Percentiles rank a stretch among this genome's conserved stretches.
Evolutionary conservation across 2,329 filamentous ascomycete species (phyloP).

Genomic region (Trichothecium sympodiale): DNA sequence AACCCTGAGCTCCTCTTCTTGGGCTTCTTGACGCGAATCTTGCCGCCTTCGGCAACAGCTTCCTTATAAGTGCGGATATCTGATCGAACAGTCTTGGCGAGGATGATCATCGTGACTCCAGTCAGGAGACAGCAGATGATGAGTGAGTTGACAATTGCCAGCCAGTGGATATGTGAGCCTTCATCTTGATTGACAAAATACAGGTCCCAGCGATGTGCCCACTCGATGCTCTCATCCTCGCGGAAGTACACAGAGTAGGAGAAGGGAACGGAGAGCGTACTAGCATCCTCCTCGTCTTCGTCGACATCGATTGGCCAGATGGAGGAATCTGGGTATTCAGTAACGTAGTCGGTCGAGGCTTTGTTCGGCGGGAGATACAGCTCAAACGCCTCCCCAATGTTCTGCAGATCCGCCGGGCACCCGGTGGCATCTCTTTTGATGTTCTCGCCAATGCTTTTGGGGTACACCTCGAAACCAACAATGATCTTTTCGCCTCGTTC

Average conservation of each 20-base stretch:
- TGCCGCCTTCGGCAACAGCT: conserved; percentile 53
- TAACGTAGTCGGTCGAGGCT: conserved; percentile 28
- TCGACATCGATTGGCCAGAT: conserved; percentile 26
- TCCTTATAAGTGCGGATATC: conserved; percentile 71
- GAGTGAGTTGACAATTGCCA: conserved; percentile 79
- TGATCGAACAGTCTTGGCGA: conserved; percentile 64
- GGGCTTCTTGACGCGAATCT: conserved; percentile 25
- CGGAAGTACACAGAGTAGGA: conserved; percentile 87
- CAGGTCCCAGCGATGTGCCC: conserved; percentile 76
- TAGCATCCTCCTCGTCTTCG: conserved; percentile 49
- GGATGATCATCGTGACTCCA: conserved; percentile 68
- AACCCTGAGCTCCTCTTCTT: conserved; percentile 22
- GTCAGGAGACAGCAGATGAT: conserved; percentile 73
- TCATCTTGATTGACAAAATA: conserved; percentile 86
- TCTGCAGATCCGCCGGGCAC: conserved; percentile 56
- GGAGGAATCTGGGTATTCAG: background rate
- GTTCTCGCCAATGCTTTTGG: conserved; percentile 63
- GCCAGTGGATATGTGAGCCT: conserved; percentile 72
- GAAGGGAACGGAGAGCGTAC: conserved; percentile 65
- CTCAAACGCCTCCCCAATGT: conserved; percentile 54
- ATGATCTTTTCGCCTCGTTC: conserved; percentile 66
- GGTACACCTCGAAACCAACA: conserved; percentile 82
- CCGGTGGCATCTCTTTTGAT: conserved; percentile 50
- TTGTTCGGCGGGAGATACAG: conserved; percentile 55
- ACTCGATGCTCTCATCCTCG: conserved; percentile 69